A percentile compares a stretch with the other conserved stretches of the same genome.
Evolutionary conservation across 2,329 filamentous ascomycete species (phyloP).

Genomic region (Didymella exigua): DNA sequence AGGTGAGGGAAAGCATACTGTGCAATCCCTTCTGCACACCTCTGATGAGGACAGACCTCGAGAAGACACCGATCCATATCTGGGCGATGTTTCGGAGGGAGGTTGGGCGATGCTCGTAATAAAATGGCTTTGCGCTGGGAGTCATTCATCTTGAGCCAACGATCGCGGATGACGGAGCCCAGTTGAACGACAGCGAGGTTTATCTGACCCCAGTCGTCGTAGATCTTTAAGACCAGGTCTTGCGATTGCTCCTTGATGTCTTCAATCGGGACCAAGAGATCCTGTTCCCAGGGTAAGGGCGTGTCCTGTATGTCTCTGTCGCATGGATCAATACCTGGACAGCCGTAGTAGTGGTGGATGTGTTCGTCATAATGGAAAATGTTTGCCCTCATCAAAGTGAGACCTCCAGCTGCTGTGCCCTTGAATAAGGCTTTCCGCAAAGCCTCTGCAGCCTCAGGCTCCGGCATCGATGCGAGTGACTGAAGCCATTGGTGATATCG

Average conservation of each 20-base stretch:
- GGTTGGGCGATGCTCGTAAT: constrained; percentile 54
- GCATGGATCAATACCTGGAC: neutral
- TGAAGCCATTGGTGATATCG: neutral
- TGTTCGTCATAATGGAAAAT: neutral
- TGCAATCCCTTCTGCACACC: constrained; percentile 27
- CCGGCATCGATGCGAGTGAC: neutral
- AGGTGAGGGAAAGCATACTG: constrained; percentile 57
- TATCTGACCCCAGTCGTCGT: neutral
- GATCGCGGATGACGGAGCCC: constrained; percentile 53
- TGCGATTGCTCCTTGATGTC: neutral
- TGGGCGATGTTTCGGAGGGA: constrained; percentile 55
- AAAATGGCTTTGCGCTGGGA: constrained; percentile 33
- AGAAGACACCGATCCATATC: constrained; percentile 50
- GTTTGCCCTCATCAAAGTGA: neutral
- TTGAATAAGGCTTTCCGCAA: neutral
- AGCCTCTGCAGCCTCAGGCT: neutral
- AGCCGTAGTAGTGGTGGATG: neutral
- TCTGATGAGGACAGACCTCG: constrained; percentile 1
- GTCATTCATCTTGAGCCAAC: neutral
- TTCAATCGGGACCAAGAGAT: neutral
- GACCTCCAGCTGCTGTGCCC: neutral
- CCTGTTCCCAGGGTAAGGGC: neutral
- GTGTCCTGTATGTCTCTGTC: neutral
- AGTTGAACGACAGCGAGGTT: constrained; percentile 26
- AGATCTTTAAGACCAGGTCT: neutral